Base-by-base conservation (phyloP, 2,329 filamentous ascomycete genomes). In the Claviceps spartinae region DNA sequence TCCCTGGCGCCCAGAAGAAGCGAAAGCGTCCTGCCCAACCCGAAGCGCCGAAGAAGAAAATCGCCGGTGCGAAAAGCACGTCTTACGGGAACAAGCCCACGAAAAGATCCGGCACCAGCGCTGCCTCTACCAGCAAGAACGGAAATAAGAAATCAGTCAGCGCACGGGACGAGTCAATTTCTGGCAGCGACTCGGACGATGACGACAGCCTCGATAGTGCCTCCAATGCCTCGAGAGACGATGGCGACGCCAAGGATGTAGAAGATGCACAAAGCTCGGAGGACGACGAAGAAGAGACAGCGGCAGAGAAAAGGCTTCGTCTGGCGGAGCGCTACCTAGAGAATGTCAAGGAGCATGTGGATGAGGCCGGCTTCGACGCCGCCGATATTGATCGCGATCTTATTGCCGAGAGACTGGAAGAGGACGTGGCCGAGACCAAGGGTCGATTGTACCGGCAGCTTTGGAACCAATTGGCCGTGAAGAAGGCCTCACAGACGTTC, bases 291-390 rank as follows among this genome's bases (percentile, higher is more conserved):
- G 44, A 46, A 34, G 91, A 97, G 72, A 97, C 93, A 22, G 89
- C 86, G 1, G 90, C 88, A 38, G 89, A 96, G 64, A 84, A 88
- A 67, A 79, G 93, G 60, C 70, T 95, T 62, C 82, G 88, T 58
- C 77, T 98, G 30, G 93, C 93, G 34, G 88, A 97, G 70, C 82
- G 87, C 61, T 97, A 98, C 66, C 78, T 98, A 51, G 85, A 95
- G 51, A 95, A 95, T 64, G 82, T 96, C 56, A 82, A 85, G 61
- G 79, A 86, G 61, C 86, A 95, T 59, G 82, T 88, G 53, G 85
- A 94, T 60, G 85, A 88, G 57, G 60, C 63, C 47, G 93, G 89
- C 41, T 98, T 97, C 63, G 89, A 98, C 69, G 93, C 93, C 7
- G 89, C 85, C 60, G 88, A 97, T 50, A 86, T 98, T 54, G 93